These are phyloP conservation scores for Tuber borchii DNA, from an alignment of 495 filamentous ascomycete genomes.

Conservation along the genomic window DNA sequence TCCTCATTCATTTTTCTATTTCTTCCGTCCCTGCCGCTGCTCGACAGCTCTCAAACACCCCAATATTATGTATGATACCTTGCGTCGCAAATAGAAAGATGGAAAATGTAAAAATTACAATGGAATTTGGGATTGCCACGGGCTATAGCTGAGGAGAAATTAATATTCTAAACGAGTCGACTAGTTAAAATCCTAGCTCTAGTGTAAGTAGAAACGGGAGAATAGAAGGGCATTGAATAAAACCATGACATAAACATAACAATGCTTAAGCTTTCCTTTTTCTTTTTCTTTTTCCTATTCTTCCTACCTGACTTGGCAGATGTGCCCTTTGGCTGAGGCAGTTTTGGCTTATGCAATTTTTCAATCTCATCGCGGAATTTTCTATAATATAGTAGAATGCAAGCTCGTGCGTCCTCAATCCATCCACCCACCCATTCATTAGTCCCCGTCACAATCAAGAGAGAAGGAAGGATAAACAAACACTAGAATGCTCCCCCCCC, in stretches of 20 bases:
- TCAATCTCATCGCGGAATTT: slow-evolving; percentile 78
- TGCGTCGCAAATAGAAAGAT: not conserved
- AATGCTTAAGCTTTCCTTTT: slow-evolving; percentile 48
- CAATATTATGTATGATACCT: not conserved
- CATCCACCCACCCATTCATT: slow-evolving; percentile 25
- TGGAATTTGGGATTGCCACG: not conserved
- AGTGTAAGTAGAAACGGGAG: not conserved
- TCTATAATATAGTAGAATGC: slow-evolving; percentile 81
- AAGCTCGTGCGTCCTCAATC: slow-evolving; percentile 80
- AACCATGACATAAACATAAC: not conserved
- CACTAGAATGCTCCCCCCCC: slow-evolving; percentile 61
- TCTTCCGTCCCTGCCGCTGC: not conserved
- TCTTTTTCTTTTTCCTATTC: slow-evolving; percentile 51
- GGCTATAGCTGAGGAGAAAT: not conserved
- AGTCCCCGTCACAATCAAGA: not conserved
- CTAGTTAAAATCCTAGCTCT: not conserved
- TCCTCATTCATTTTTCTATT: not conserved
- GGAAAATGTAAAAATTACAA: too few species aligned
- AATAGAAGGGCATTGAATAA: not conserved
- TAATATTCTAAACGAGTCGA: not conserved
- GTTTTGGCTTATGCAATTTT: slow-evolving; percentile 61
- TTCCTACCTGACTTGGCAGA: slow-evolving; percentile 40
- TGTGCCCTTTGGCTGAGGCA: slow-evolving; percentile 49
- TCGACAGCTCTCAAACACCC: not conserved
- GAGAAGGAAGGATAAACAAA: slow-evolving; percentile 23